Evolutionary conservation across 352 stramenopile species (phyloP), one percentile per base, ranked within the genome.

Genomic region (Phytophthora uliginosa): DNA sequence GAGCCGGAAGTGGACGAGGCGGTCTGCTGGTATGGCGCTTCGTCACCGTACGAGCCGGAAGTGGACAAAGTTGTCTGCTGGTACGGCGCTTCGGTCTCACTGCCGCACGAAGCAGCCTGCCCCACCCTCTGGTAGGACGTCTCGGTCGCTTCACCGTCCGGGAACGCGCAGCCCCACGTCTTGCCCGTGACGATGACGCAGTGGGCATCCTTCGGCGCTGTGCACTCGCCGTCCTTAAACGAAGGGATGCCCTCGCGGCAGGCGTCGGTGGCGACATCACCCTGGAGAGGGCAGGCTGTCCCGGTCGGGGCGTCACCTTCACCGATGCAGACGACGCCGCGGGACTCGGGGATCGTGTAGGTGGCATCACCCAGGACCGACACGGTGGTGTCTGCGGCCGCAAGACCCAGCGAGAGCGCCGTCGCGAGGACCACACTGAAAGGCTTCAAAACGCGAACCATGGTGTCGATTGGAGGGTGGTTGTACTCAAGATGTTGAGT

Each of bases 361-460:
- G 74, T 83, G 24, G 79, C 79, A 51, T 86, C 77, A 22, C 73
- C 71, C 7, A 78, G 77, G 10, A 86, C 74, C 17, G 73, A 83
- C n/a, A 86, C 77, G 51, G 47, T 7, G 34, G 33, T 62, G 34
- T 72, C 55, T 0, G 73, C 73, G 33, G 72, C 33, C 13, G 33
- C 68, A 53, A 67, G 45, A 34, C 55, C 38, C 40, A 79, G 55
- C 12, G 63, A 71, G 36, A 76, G 55, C 36, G 54, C 57, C 26
- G 57, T 22, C 28, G 72, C 72, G 47, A 79, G 4, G 47, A 67
- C 57, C 9, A 62, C 26, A 7, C 54, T 67, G 58, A 79, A 68
- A 66, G 72, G 72, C 36, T 73, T 60, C 9, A 75, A 53, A 69
- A 79, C 72, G 40, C 60, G 61, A 66, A 76, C 72, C 72, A 79